phyloP scores from a whole-genome alignment of 768 basidiomycete species.

The Trametes sanguinea region DNA sequence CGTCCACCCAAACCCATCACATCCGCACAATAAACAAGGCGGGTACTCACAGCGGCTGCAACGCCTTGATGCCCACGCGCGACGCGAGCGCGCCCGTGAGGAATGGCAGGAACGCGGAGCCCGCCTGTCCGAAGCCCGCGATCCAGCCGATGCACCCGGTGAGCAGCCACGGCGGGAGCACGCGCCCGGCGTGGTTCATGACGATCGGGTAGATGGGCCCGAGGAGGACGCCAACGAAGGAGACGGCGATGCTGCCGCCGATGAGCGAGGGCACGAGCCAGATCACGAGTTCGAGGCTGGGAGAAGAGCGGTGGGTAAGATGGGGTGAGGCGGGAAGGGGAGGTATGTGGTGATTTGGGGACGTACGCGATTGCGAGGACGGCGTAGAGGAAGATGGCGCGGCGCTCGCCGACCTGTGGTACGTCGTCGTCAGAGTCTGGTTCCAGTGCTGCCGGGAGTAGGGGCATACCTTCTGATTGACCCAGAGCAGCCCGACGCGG shows the following conservation, averaged over 20 bases:
- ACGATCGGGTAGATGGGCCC: slow-evolving; percentile 50
- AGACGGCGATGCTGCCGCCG: slow-evolving; percentile 54
- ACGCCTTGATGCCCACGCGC: slow-evolving; percentile 42
- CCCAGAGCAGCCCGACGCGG: slow-evolving; percentile 51
- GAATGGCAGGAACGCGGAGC: slow-evolving; percentile 54
- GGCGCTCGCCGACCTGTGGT: slow-evolving; percentile 40
- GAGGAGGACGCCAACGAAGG: slow-evolving; percentile 55
- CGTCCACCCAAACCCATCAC: not conserved
- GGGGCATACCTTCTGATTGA: slow-evolving; percentile 45
- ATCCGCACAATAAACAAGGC: not conserved
- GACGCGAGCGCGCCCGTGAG: slow-evolving; percentile 49
- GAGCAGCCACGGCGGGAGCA: slow-evolving; percentile 47
- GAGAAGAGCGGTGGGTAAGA: slow-evolving; percentile 15
- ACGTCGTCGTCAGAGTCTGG: not conserved
- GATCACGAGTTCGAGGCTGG: slow-evolving; percentile 54
- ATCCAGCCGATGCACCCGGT: slow-evolving; percentile 52
- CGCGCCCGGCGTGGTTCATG: slow-evolving; percentile 42
- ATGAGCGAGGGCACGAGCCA: slow-evolving; percentile 60
- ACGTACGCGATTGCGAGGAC: slow-evolving; percentile 40
- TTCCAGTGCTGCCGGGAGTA: too few relatives aligned
- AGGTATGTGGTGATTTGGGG: not conserved
- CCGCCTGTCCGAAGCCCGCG: slow-evolving; percentile 51
- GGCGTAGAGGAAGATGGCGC: slow-evolving; percentile 40
- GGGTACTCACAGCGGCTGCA: slow-evolving; percentile 51
- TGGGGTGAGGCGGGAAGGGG: not conserved